These are phyloP conservation scores for Diutina sp. DNA, from an alignment of 1,139 yeast genomes.

Conservation along the genomic window DNA sequence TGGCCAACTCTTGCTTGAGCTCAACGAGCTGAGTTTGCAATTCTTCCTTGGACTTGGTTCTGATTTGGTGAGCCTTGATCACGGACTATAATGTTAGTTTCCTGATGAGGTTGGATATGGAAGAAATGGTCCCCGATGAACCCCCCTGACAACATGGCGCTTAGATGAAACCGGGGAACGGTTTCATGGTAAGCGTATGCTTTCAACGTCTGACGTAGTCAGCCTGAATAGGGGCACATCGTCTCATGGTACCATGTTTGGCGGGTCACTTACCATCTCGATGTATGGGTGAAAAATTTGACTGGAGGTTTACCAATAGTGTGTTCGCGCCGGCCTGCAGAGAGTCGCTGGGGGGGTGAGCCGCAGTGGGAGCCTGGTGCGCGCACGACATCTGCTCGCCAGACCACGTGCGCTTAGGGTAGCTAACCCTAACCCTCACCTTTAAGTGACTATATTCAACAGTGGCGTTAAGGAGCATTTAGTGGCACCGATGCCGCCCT, in stretches of 20 bases:
- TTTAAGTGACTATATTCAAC: not conserved
- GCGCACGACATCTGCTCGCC: not conserved
- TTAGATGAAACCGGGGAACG: not conserved
- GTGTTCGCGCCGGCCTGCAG: conserved; percentile 2
- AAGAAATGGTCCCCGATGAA: not conserved
- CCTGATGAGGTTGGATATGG: not conserved
- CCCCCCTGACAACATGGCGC: not conserved
- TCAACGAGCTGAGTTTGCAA: conserved; percentile 90
- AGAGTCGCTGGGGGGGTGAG: not conserved
- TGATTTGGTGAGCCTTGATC: conserved; percentile 95
- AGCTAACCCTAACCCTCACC: not conserved
- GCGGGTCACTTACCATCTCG: conserved; percentile 2
- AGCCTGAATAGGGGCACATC: not conserved
- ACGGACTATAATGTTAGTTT: not conserved
- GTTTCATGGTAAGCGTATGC: not conserved
- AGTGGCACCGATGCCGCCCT: not conserved
- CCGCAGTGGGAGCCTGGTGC: not conserved
- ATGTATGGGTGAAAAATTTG: conserved; percentile 3
- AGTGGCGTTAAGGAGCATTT: not conserved
- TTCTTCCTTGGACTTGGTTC: conserved; percentile 95
- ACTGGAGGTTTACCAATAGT: not conserved
- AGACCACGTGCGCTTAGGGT: not conserved
- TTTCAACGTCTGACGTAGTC: not conserved
- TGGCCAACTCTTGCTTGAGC: conserved; percentile 93
- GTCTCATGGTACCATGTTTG: not conserved